These are phyloP conservation scores for Thermoascus crustaceus DNA, from an alignment of 2,329 filamentous ascomycete genomes.

Conservation along the genomic window DNA sequence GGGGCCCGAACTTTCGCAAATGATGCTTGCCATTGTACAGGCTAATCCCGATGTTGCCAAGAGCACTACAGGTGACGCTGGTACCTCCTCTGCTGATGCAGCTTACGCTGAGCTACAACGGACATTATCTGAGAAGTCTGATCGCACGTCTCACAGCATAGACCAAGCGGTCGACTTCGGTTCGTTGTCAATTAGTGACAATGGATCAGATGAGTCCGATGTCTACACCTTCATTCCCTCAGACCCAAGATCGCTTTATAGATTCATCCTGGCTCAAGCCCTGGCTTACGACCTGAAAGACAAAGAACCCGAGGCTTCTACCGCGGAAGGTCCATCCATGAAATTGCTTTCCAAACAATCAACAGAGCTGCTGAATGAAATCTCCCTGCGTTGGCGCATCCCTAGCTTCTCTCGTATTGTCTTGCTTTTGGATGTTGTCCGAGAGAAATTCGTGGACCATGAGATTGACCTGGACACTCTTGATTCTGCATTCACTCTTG, in stretches of 20 bases:
- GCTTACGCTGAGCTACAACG: constrained; percentile 40
- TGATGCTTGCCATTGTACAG: constrained; percentile 86
- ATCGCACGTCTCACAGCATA: constrained; percentile 46
- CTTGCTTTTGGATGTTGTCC: constrained; percentile 73
- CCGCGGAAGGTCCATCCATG: constrained; percentile 40
- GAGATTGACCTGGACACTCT: constrained; percentile 74
- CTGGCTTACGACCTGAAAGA: constrained; percentile 55
- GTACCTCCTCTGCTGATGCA: constrained; percentile 42
- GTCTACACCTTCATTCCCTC: constrained; percentile 84
- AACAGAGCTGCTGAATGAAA: constrained; percentile 72
- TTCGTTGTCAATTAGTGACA: constrained; percentile 53
- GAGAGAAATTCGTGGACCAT: constrained; percentile 76
- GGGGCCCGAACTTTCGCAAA: constrained; percentile 74
- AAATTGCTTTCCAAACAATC: constrained; percentile 65
- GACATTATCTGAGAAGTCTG: constrained; percentile 38
- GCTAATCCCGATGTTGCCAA: constrained; percentile 80
- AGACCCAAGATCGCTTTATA: constrained; percentile 75
- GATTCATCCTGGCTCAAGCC: constrained; percentile 69
- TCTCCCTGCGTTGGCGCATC: constrained; percentile 81
- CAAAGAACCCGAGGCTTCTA: constrained; percentile 42
- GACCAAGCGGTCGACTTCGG: constrained; percentile 58
- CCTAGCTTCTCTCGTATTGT: constrained; percentile 73
- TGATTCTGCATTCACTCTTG: constrained; percentile 72
- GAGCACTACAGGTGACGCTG: constrained; percentile 52
- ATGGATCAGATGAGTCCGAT: constrained; percentile 39